Conservation (phyloP, 305 asterid genomes). For the Fraxinus floribunda region DNA sequence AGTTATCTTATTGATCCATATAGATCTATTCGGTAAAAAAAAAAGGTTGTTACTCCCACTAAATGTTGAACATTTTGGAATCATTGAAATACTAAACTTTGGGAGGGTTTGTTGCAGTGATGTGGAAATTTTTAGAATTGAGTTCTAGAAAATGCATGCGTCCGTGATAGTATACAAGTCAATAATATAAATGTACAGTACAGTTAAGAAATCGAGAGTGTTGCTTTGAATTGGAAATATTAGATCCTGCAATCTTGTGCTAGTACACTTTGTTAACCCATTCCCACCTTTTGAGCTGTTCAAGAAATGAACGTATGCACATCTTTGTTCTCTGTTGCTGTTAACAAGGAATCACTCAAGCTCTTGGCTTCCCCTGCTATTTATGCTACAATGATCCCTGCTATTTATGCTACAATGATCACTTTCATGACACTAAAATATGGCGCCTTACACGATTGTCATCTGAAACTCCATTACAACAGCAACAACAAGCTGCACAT, state of each 20-base stretch:
- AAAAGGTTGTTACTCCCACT: neutral
- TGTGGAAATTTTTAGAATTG: neutral
- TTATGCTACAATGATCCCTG: neutral
- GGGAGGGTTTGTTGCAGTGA: neutral
- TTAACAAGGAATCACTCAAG: neutral
- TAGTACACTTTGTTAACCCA: neutral
- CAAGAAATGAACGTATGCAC: neutral
- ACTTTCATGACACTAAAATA: neutral
- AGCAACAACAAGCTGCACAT: neutral
- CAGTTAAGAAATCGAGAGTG: neutral
- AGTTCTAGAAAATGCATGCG: neutral
- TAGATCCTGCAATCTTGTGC: neutral
- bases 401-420: neutral
- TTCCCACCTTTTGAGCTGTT: neutral
- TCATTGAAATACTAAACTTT: neutral
- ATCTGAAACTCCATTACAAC: neutral
- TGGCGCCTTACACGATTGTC: neutral
- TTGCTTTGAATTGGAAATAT: neutral
- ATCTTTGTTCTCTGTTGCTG: neutral
- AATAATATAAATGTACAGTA: neutral
- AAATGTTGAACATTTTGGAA: neutral
- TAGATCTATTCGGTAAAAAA: neutral
- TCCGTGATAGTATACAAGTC: neutral
- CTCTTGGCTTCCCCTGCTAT: neutral
- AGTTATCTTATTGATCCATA: neutral